Evolutionary conservation across 2,329 filamentous ascomycete genomes (phyloP), one percentile per base, ranked within the genome.

Genomic region (Penicillium digitatum): DNA sequence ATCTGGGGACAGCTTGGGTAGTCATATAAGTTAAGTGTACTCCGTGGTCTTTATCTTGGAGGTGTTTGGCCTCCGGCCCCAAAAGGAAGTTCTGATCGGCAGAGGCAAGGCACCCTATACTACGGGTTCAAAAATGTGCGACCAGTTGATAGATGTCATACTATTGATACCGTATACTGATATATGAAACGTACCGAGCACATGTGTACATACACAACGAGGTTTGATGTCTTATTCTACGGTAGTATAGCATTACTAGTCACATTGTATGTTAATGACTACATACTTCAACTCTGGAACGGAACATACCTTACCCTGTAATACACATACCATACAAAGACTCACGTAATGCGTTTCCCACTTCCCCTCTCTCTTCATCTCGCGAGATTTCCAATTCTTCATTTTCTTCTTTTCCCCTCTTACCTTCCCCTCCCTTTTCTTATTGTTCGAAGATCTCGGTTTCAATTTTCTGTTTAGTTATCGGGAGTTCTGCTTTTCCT

Each of bases 401-500:
- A 56, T 63, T 57, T 59, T 58, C 55, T 56, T 55, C 56, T 59
- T 58, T 56, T 56, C 61, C 59, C 59, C 48, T 50, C 48, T 54
- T 57, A 56, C 56, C 53, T 55, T 54, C 60, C 61, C 56, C 57
- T 58, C 57, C 58, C 51, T 59, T 65, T 64, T 63, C 60, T 55
- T 60, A 63, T 64, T 65, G 60, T 64, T 63, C 55, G 60, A 59
- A 60, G 55, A 52, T 60, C 56, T 61, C 57, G 59, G 56, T 64
- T 63, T 59, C 40, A 61, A 59, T 63, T 65, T 63, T 64, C 55
- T 62, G 48, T 50, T 50, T 50, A 49, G 47, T 63, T 63, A 59
- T 62, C 56, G 62, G 63, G 63, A 65, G 63, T 65, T 65, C 37
- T 63, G 59, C 61, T 65, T 60, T 55, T 56, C 53, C 56, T 53